Conservation (phyloP, 116 monocot genomes). For the Posidonia oceanica region DNA sequence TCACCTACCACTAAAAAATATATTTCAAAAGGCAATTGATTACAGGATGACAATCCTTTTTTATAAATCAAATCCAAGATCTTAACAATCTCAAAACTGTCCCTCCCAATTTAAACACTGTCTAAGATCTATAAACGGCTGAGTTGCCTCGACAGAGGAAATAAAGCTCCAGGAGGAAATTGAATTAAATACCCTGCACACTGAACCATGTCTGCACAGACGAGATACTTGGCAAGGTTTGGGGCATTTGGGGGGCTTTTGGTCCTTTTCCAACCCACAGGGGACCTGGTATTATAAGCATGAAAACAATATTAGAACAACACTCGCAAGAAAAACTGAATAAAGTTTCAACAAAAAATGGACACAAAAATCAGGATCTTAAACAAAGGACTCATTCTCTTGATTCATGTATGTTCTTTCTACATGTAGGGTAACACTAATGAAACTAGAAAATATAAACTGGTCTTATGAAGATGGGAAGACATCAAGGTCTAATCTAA, state of each 20-base stretch:
- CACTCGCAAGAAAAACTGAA: background rate
- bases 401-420: too few relatives aligned
- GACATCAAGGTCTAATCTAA: background rate
- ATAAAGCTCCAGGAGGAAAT: background rate
- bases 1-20: too few relatives aligned
- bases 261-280: conserved; percentile 81
- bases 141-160: too few relatives aligned
- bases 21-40: too few relatives aligned
- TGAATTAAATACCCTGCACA: conserved; percentile 41
- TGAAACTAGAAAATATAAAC: too few relatives aligned
- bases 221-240: conserved; percentile 58
- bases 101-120: background rate
- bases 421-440: too few relatives aligned
- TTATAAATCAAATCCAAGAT: background rate
- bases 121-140: background rate
- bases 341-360: background rate
- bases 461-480: background rate
- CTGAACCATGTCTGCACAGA: conserved; percentile 73
- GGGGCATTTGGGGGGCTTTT: conserved; percentile 81
- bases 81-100: background rate
- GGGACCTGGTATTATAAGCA: conserved; percentile 49
- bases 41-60: too few relatives aligned
- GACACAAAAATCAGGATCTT: background rate
- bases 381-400: too few relatives aligned
- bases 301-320: conserved; percentile 2